Base-by-base conservation (phyloP, 2,329 filamentous ascomycete genomes). In the Hypoxylon sp. region DNA sequence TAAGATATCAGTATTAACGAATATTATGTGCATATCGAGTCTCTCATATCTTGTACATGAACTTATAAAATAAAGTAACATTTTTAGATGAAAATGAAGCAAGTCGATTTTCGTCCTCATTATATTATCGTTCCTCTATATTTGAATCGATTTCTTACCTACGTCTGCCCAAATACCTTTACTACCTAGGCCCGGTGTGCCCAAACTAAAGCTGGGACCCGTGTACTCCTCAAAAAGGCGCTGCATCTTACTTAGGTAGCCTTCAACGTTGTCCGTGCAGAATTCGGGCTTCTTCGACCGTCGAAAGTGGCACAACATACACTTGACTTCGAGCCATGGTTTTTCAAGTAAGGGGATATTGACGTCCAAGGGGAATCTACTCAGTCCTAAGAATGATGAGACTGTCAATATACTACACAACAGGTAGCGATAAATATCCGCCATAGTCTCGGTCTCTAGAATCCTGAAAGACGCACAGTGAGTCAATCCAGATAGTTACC, bases 401-500 rank as follows among this genome's bases (percentile, higher is more conserved):
- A 55, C 40, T 6, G 59, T 49, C 7, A 40, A 61, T 25, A 48
- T 61, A 25, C 48, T 61, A 6, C 58, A 61, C 17, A 61, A 54
- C 6, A 49, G 54, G 17, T 61, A 37, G 14, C 49, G 49, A 25
- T 63, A 63, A 8, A 63, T 33, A 20, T 63, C 60, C 1, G 17
- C 33, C 44, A 63, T 33, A 2, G 31, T 63, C 14, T 5, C 22
- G 6, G 53, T 13, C 33, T 10, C 3, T 33, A 2, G 60, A 63
- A 14, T 63, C 60, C 20, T 63, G 53, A 27, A 50, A 57, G 31
- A 63, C 51, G n/a, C 60, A 63, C 8, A 63, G 20, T 11, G 60
- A 63, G 17, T 63, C 60, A 25, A 63, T 57, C 60, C 60, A 63
- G 51, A 63, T 49, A 25, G 30, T 8, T 57, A 51, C 20, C 33